Evolutionary conservation across 148 eudicot genomes (phyloP).

Genomic region (Rhododendron ovatum): DNA sequence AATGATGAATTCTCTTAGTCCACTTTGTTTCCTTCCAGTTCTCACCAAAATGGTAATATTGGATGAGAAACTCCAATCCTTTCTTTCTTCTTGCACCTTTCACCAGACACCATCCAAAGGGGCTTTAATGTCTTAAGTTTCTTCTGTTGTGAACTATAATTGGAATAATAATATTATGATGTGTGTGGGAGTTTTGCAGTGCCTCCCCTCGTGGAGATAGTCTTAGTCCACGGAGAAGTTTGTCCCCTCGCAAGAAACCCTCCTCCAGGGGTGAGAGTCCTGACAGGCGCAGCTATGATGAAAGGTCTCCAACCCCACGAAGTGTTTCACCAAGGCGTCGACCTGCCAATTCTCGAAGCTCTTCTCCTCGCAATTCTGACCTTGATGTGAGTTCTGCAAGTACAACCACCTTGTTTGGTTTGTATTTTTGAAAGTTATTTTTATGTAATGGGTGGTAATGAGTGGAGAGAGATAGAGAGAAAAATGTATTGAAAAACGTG

Average conservation of each 20-base stretch:
- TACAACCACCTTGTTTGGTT: too few relatives aligned
- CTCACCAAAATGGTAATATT: neutral
- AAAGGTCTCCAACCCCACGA: slow-evolving; percentile 29
- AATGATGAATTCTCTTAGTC: neutral
- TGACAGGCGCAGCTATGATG: slow-evolving; percentile 24
- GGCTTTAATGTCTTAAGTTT: neutral
- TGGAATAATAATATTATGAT: neutral
- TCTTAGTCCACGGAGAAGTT: slow-evolving; percentile 40
- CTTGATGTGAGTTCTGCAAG: slow-evolving; percentile 28
- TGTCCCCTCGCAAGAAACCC: slow-evolving; percentile 43
- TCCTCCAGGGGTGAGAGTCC: slow-evolving; percentile 41
- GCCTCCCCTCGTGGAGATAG: slow-evolving; percentile 41
- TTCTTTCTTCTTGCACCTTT: neutral
- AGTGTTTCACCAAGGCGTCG: slow-evolving; percentile 31
- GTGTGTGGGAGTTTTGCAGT: slow-evolving; percentile 17
- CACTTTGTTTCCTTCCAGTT: neutral
- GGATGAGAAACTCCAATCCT: neutral
- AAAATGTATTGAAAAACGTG: too few relatives aligned
- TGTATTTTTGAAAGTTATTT: too few relatives aligned
- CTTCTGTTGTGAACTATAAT: neutral
- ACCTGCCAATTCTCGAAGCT: slow-evolving; percentile 29
- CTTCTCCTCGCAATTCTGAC: slow-evolving; percentile 29
- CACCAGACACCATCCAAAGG: slow-evolving; percentile 1
- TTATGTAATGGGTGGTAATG: too few relatives aligned
- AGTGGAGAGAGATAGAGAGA: too few relatives aligned